Base-by-base conservation (phyloP, 495 filamentous ascomycete genomes). In the Penicillium steckii region DNA sequence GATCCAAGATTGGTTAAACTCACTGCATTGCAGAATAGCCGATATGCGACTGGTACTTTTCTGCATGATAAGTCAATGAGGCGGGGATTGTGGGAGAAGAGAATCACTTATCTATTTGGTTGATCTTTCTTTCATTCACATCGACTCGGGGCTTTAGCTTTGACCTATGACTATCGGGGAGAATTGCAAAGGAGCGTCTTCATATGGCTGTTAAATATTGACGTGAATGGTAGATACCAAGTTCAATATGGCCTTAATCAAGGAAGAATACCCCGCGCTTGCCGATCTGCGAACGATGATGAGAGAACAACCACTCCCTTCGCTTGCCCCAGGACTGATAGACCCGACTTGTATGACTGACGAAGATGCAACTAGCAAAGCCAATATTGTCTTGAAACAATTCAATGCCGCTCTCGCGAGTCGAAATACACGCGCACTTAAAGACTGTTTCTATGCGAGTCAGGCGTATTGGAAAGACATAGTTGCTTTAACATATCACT, bases 401-500 rank as follows among this genome's bases (percentile, higher is more conserved):
- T 40, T 61, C n/a, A 61, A 57, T 29, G 35, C 50, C 27, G 62
- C 62, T 3, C 33, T 65, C 10, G 42, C 46, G 17, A 27, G 3
- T 23, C n/a, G 44, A 12, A 49, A 64, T 49, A 27, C 40, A 5
- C 24, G 18, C 0, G 12, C 48, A 1, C 25, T 54, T 3, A 17
- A 59, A 17, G 23, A 15, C 21, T 64, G 56, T 35, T 64, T 64
- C 37, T 64, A 53, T 46, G 24, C 56, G 2, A 40, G 27, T 1
- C 60, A 64, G 48, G 56, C 56, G 10, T 64, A 55, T 19, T 64
- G 56, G 60, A 64, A 60, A 27, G 60, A 64, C 44, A 50, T 54
- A 9, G 23, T 64, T 38, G 56, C 56, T 2, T 37, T 64, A 17
- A 64, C 56, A 8, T 64, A 52, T 33, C 56, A 64, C 23, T 44